Evolutionary conservation across 2,329 filamentous ascomycete species (phyloP).

Genomic region (Pseudogymnoascus sp.): DNA sequence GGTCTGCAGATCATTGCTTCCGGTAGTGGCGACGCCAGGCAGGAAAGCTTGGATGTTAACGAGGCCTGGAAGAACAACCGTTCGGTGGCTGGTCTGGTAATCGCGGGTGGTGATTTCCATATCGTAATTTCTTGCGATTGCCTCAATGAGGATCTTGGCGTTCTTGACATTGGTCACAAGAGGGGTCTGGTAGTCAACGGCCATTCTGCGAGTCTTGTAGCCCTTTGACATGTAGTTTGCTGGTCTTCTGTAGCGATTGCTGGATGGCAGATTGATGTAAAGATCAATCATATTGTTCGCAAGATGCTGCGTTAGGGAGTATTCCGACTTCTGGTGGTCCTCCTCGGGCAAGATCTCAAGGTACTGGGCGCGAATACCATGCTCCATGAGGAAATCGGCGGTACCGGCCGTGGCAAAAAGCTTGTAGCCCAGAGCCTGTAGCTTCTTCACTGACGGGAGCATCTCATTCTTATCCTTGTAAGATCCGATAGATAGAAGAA

Average conservation of each 20-base stretch:
- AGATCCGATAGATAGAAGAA: conserved; percentile 88
- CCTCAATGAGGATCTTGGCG: conserved; percentile 93
- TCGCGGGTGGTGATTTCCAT: conserved; percentile 77
- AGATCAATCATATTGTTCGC: conserved; percentile 97
- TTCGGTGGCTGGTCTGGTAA: conserved; percentile 82
- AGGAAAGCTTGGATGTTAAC: conserved; percentile 77
- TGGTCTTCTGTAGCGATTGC: conserved; percentile 90
- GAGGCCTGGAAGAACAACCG: conserved; percentile 63
- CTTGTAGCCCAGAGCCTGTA: conserved; percentile 88
- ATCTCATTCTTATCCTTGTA: conserved; percentile 98
- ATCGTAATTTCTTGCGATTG: conserved; percentile 80
- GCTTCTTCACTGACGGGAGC: conserved; percentile 82
- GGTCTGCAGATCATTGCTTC: conserved; percentile 58
- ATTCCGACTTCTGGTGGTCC: conserved; percentile 86
- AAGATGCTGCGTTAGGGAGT: conserved; percentile 92
- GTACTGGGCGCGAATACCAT: conserved; percentile 87
- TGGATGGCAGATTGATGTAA: conserved; percentile 99
- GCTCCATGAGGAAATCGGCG: conserved; percentile 89
- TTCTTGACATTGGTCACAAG: conserved; percentile 99
- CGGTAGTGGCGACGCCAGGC: conserved; percentile 57
- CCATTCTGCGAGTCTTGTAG: conserved; percentile 94
- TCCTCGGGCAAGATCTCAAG: conserved; percentile 76
- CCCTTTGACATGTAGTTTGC: conserved; percentile 99
- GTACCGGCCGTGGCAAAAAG: conserved; percentile 95
- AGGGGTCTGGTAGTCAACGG: conserved; percentile 88